Evolutionary conservation across 257 asterid genomes (phyloP).

Genomic region (Solanum virginianum): DNA sequence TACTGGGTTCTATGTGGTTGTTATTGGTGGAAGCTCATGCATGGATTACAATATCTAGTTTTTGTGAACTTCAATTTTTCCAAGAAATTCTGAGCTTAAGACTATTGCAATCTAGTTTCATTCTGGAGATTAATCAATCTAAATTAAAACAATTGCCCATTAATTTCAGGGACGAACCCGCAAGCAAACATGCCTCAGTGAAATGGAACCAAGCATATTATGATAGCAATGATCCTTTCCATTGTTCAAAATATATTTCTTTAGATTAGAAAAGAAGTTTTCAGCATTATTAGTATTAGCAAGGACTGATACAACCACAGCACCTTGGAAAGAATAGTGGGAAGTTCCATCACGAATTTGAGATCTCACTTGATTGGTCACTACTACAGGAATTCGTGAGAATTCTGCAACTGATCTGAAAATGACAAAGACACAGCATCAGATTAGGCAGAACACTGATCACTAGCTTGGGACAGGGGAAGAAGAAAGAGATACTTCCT

Average conservation of each 20-base stretch:
- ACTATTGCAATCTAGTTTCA: neutral
- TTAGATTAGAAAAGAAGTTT: neutral
- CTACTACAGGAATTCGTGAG: constrained; percentile 72
- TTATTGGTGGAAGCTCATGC: neutral
- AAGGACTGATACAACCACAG: neutral
- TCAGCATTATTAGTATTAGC: neutral
- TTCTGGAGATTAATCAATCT: neutral
- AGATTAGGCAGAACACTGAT: neutral
- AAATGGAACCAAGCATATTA: neutral
- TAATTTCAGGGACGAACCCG: neutral
- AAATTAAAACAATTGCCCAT: neutral
- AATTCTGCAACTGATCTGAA: constrained; percentile 74
- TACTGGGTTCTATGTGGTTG: neutral
- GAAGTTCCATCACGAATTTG: constrained; percentile 46
- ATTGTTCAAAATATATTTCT: neutral
- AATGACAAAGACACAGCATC: neutral
- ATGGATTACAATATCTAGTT: neutral
- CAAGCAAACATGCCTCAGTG: neutral
- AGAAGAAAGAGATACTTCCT: neutral
- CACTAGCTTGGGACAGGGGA: neutral
- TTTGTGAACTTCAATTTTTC: neutral
- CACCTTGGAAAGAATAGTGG: constrained; percentile 69
- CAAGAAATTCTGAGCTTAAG: neutral
- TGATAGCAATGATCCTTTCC: neutral
- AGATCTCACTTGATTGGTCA: constrained; percentile 85